These are phyloP conservation scores for Leishmania turanica DNA, from an alignment of 208 protist genomes.

Conservation along the genomic window DNA sequence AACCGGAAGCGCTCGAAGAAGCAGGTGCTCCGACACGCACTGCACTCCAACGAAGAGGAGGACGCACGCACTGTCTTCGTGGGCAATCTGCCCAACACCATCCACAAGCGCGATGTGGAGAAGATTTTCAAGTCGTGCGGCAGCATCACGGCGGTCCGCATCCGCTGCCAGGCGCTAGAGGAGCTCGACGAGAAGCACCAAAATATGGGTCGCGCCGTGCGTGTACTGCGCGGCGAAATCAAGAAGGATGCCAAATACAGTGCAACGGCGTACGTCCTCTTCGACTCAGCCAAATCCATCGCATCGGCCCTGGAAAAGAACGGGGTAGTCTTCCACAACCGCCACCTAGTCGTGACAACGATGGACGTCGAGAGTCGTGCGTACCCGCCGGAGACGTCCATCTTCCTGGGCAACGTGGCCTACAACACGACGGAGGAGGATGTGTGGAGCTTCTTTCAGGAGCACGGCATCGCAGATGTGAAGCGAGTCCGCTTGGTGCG, in stretches of 20 bases:
- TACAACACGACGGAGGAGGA: slow-evolving; percentile 84
- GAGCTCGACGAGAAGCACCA: slow-evolving; percentile 36
- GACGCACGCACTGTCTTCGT: slow-evolving; percentile 90
- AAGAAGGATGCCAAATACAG: slow-evolving; percentile 84
- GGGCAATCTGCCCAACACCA: slow-evolving; percentile 89
- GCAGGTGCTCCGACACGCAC: slow-evolving; percentile 69
- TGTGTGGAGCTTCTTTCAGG: slow-evolving; percentile 85
- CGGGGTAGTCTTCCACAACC: slow-evolving; percentile 73
- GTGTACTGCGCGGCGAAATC: slow-evolving; percentile 84
- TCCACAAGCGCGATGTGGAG: slow-evolving; percentile 62
- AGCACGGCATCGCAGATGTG: slow-evolving; percentile 79
- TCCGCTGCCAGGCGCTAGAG: slow-evolving; percentile 82
- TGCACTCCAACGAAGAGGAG: slow-evolving; percentile 86
- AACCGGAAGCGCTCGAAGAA: slow-evolving; percentile 55
- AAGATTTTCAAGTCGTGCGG: slow-evolving; percentile 86
- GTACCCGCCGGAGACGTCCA: slow-evolving; percentile 85
- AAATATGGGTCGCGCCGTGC: slow-evolving; percentile 76
- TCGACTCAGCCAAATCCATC: slow-evolving; percentile 37
- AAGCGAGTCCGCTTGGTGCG: slow-evolving; percentile 85
- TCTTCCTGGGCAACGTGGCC: slow-evolving; percentile 90
- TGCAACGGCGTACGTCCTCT: slow-evolving; percentile 89
- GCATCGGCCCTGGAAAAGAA: slow-evolving; percentile 54
- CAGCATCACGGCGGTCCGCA: slow-evolving; percentile 71
- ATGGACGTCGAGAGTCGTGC: slow-evolving; percentile 62
- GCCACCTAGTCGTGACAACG: slow-evolving; percentile 84